Evolutionary conservation across 78 protist species (phyloP).

Genomic region (Speleostelium caveatum): DNA sequence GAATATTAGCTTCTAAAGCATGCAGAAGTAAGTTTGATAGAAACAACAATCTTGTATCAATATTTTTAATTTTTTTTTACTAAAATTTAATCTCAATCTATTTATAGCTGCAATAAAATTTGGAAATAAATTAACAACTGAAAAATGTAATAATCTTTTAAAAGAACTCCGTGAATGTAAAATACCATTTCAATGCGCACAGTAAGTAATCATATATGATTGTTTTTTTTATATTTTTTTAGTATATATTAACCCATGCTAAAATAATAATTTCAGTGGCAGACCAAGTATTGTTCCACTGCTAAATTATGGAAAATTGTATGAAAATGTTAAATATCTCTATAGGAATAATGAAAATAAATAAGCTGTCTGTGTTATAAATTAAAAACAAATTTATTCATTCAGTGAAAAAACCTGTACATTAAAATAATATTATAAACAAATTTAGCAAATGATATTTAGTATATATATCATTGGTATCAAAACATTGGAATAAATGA

Average conservation of each 20-base stretch:
- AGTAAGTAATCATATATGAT: not conserved
- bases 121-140: slow-evolving; percentile 9
- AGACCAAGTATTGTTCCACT: slow-evolving; percentile 27
- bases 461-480: no score
- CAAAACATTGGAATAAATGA: no score
- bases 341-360: no score
- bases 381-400: no score
- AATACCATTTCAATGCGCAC: slow-evolving; percentile 76
- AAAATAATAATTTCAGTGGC: slow-evolving; percentile 18
- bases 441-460: no score
- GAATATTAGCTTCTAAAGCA: slow-evolving; percentile 24
- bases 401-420: no score
- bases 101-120: slow-evolving; percentile 55
- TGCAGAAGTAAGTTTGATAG: slow-evolving; percentile 28
- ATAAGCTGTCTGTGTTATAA: no score
- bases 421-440: no score
- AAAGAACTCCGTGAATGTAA: slow-evolving; percentile 35
- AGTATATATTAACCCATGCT: not conserved
- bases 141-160: slow-evolving; percentile 2
- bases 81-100: not conserved
- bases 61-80: not conserved
- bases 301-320: slow-evolving; percentile 14
- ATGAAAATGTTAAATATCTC: no score
- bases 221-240: not conserved
- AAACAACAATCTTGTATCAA: no score